Evolutionary conservation across 2,329 filamentous ascomycete species (phyloP).

Genomic region (Helotiales sp.): DNA sequence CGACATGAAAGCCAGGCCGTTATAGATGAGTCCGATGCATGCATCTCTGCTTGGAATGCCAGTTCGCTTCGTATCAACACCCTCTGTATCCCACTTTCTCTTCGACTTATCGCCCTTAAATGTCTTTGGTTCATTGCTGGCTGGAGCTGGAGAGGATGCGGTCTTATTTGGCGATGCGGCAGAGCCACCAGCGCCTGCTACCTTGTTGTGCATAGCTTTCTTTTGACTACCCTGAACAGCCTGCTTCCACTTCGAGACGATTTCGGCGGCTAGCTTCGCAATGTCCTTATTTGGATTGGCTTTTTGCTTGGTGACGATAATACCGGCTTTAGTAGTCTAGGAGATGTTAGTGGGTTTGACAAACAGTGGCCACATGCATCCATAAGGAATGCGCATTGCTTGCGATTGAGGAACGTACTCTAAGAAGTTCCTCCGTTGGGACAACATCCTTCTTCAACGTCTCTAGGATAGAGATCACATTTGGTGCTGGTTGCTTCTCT

Average conservation of each 20-base stretch:
- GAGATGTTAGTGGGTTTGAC: not conserved
- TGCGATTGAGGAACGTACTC: constrained; percentile 52
- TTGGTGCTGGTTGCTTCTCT: constrained; percentile 71
- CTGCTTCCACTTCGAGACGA: constrained; percentile 86
- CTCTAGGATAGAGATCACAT: constrained; percentile 72
- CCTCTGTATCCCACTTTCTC: constrained; percentile 79
- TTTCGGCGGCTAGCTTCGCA: constrained; percentile 72
- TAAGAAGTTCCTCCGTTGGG: constrained; percentile 85
- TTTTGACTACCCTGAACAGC: constrained; percentile 68
- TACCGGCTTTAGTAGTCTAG: constrained; percentile 83
- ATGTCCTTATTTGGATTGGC: constrained; percentile 81
- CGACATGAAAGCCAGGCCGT: constrained; percentile 75
- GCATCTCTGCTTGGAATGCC: constrained; percentile 73
- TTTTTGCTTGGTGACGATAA: constrained; percentile 79
- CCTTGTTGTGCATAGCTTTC: constrained; percentile 32
- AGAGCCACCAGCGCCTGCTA: too few species aligned
- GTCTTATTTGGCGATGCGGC: constrained; percentile 25
- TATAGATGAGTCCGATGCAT: constrained; percentile 90
- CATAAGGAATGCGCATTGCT: constrained; percentile 23
- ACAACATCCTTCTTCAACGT: constrained; percentile 77
- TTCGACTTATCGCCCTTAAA: constrained; percentile 72
- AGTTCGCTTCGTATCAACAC: constrained; percentile 75
- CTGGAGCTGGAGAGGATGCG: constrained; percentile 35
- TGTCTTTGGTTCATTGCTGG: constrained; percentile 44
- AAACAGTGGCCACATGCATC: constrained; percentile 2